Conservation (phyloP, 2,329 filamentous ascomycete species). For the Penicillium sp. region DNA sequence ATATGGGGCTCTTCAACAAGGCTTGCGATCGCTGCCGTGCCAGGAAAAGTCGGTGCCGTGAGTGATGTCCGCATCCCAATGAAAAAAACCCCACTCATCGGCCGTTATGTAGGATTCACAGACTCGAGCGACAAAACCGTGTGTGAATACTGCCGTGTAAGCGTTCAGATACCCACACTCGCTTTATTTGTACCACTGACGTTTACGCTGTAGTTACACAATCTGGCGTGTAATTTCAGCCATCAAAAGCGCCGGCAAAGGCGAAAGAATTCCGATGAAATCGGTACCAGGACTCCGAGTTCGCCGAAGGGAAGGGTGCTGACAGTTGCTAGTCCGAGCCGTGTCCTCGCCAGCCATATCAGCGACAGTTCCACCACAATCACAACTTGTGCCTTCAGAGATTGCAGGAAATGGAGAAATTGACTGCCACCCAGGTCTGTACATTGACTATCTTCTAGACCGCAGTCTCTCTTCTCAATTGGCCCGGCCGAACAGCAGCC, state of each 20-base stretch:
- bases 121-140: neutral
- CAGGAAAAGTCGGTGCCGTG: constrained; percentile 15
- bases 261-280: neutral
- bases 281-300: neutral
- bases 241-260: neutral
- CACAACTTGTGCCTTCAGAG: neutral
- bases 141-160: neutral
- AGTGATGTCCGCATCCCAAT: neutral
- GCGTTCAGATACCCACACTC: neutral
- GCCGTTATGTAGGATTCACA: neutral
- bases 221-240: neutral
- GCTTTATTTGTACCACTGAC: neutral
- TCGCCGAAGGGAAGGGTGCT: neutral
- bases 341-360: neutral
- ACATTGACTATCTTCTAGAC: constrained; percentile 17
- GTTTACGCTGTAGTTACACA: neutral
- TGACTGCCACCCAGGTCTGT: neutral
- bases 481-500: neutral
- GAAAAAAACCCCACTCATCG: neutral
- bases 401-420: neutral
- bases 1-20: constrained; percentile 6
- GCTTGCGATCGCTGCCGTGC: constrained; percentile 15
- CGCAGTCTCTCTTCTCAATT: neutral
- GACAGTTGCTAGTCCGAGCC: neutral
- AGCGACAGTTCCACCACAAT: too few relatives aligned